Evolutionary conservation across 805 yeast genomes (phyloP), one percentile per base, ranked within the genome.

Genomic region (Maudiozyma bulderi): DNA sequence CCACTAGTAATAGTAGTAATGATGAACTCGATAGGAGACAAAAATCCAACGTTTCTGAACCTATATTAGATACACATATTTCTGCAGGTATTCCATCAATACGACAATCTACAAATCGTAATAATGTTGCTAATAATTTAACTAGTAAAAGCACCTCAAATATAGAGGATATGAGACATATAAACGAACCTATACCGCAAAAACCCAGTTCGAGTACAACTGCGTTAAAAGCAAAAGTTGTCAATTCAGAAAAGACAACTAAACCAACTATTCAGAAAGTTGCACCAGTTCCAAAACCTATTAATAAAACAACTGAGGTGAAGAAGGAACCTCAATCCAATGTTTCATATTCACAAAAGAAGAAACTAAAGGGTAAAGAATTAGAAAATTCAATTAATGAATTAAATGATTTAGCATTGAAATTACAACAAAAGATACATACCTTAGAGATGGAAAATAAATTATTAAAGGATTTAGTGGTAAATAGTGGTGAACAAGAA

Each of bases 381-480:
- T 77, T 91, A 81, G 96, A 90, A 67, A 73, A 81, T 51, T 80
- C 76, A 50, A 76, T 90, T 15, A 77, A 78, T 57, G 90, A 84
- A 51, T 73, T 91, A 57, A 81, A 80, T 57, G 90, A 85, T 33
- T 68, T 78, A 52, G 81, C 90, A 13, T 68, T 72, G 44, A 70
- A 71, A 26, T 73, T 89, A 53, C 95, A 89, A 65, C 74, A 77
- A 60, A 81, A 81, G 61, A 79, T 93, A 50, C 82, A 82, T 65
- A 86, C 91, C 49, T 70, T 91, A 55, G 95, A 90, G 68, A 87
- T 88, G 95, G 99, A 91, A 69, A 91, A 91, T 70, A 78, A 81
- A 60, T 74, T 95, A 66, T 74, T 91, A 57, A 79, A 86, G 69
- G 85, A 84, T 62, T 71, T 93, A 56, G 90, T 91, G 28, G 40